These are phyloP conservation scores for Euphorbia celastroides DNA, from an alignment of 441 rosid genomes.

Conservation along the genomic window DNA sequence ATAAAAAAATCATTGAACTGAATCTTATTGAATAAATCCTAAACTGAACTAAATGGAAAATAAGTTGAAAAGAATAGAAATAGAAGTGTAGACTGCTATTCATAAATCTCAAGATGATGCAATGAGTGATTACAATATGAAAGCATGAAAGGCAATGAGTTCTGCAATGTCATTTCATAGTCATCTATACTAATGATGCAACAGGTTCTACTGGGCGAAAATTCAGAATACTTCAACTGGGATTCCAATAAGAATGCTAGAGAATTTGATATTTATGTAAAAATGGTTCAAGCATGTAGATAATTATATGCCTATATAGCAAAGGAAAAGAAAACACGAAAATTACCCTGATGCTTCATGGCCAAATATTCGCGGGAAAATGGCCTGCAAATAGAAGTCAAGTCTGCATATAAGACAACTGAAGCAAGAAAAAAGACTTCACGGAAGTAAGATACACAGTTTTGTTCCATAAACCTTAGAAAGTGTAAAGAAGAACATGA, in stretches of 20 bases:
- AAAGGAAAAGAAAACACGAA: constrained; percentile 10
- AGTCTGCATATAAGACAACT: neutral
- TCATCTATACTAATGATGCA: neutral
- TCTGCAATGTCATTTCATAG: neutral
- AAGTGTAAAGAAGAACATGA: neutral
- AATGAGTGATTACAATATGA: too few species aligned
- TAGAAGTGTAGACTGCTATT: too few species aligned
- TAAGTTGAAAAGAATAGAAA: too few species aligned
- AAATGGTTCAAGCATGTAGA: neutral
- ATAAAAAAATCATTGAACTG: too few species aligned
- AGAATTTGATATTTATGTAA: neutral
- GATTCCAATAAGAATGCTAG: neutral
- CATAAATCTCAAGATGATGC: too few species aligned
- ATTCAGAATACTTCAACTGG: neutral
- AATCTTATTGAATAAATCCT: too few species aligned
- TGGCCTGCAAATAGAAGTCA: constrained; percentile 42
- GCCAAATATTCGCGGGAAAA: constrained; percentile 89
- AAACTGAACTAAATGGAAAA: too few species aligned
- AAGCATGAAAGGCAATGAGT: neutral
- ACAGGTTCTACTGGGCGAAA: neutral
- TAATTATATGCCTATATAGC: constrained; percentile 1
- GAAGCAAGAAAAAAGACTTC: neutral
- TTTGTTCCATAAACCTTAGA: neutral
- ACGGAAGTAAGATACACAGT: neutral
- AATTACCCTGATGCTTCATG: constrained; percentile 96